These are phyloP conservation scores for Gracilaria gracilis DNA, from an alignment of 23 red algal genomes.

Conservation along the genomic window DNA sequence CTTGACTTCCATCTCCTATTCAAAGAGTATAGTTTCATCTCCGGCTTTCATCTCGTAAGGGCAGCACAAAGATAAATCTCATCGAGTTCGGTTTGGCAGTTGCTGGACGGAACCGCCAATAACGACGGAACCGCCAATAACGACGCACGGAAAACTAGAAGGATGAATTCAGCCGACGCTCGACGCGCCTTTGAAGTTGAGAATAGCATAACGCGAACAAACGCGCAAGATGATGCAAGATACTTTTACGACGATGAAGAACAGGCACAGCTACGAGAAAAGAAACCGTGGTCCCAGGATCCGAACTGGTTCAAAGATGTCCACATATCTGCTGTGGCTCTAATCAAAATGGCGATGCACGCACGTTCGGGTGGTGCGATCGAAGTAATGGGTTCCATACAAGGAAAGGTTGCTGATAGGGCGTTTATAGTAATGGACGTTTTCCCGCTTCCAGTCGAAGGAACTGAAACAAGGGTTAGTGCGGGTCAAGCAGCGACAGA, in stretches of 20 bases:
- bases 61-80: too few species aligned
- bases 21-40: too few species aligned
- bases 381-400: constrained; percentile 95
- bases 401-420: constrained; percentile 75
- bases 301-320: constrained; percentile 94
- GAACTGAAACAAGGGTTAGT: constrained; percentile 88
- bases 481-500: constrained; percentile 76
- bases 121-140: background rate
- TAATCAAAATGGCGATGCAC: constrained; percentile 97
- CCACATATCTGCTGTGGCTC: constrained; percentile 86
- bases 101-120: background rate
- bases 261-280: constrained; percentile 65
- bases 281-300: constrained; percentile 88
- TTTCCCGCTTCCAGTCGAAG: constrained; percentile 86
- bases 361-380: constrained; percentile 76
- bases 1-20: too few species aligned
- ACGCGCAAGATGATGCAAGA: constrained; percentile 57
- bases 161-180: constrained; percentile 52
- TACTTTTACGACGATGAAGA: constrained; percentile 88
- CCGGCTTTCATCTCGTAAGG: too few species aligned
- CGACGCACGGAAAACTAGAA: background rate
- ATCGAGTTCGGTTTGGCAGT: too few species aligned
- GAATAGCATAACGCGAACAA: constrained; percentile 63
- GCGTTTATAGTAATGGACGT: constrained; percentile 93
- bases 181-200: constrained; percentile 71